A percentile compares a stretch with the other conserved stretches of the same genome.
Conservation (phyloP, 331 rosid genomes). For the Quercus tomentella region DNA sequence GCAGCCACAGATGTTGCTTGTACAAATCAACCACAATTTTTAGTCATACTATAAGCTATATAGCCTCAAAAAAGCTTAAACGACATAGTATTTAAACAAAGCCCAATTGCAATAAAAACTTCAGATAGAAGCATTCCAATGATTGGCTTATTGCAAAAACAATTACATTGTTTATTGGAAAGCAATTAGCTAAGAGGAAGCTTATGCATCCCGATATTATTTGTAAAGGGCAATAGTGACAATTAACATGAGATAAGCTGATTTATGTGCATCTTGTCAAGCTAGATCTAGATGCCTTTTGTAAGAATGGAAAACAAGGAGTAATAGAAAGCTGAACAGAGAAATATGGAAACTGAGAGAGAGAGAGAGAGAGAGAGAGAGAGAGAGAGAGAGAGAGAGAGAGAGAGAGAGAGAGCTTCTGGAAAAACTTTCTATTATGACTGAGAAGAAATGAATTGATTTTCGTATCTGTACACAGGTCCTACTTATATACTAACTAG, state of each 20-base stretch:
- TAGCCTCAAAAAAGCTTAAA: too few species aligned
- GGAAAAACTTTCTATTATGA: too few species aligned
- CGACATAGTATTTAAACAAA: neutral
- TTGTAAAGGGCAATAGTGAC: neutral
- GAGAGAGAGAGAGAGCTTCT: too few species aligned
- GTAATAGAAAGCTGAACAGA: too few species aligned
- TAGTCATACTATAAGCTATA: too few species aligned
- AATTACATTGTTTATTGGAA: neutral
- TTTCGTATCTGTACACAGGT: too few species aligned
- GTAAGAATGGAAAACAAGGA: too few species aligned
- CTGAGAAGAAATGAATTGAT: too few species aligned
- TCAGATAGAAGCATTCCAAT: neutral
- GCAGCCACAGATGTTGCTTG: slow-evolving; percentile 92
- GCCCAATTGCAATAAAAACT: neutral
- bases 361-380: too few species aligned
- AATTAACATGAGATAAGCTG: neutral
- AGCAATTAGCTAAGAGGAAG: neutral
- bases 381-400: too few species aligned
- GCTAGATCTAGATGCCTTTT: neutral
- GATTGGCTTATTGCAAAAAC: neutral
- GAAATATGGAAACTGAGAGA: too few species aligned
- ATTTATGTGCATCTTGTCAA: neutral
- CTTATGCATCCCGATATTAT: neutral
- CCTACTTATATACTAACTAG: too few species aligned
- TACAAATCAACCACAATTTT: neutral